Evolutionary conservation across 257 asterid species (phyloP).

Genomic region (Gentiana macrophylla): DNA sequence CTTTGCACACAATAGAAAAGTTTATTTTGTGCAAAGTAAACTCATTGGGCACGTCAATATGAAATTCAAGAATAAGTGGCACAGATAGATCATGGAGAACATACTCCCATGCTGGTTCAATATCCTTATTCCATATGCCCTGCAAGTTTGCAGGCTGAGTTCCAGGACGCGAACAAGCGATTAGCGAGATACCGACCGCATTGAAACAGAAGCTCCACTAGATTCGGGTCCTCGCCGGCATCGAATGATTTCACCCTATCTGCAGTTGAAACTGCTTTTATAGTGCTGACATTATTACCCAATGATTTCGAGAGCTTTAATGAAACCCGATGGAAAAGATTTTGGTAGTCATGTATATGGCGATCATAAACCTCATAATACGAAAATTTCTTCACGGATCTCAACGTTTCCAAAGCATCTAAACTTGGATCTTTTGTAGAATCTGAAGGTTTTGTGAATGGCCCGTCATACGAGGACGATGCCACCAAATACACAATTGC

Average conservation of each 20-base stretch:
- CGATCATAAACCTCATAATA: conserved; percentile 52
- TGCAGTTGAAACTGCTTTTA: conserved; percentile 27
- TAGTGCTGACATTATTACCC: conserved; percentile 2
- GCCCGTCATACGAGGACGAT: conserved; percentile 68
- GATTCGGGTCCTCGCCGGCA: conserved; percentile 58
- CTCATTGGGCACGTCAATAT: too few relatives aligned
- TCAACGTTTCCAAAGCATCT: conserved; percentile 33
- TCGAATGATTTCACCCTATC: conserved; percentile 51
- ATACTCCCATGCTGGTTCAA: conserved; percentile 74
- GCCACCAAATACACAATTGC: conserved; percentile 52
- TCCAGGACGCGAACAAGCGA: conserved; percentile 74
- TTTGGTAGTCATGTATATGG: conserved; percentile 62
- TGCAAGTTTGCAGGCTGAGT: conserved; percentile 69
- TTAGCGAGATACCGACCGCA: conserved; percentile 66
- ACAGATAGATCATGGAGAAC: conserved; percentile 12
- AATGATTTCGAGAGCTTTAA: conserved; percentile 40
- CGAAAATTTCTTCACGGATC: conserved; percentile 34
- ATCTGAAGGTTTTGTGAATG: conserved; percentile 46
- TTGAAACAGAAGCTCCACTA: conserved; percentile 69
- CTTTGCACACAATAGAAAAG: not conserved
- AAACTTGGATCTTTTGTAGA: conserved; percentile 43
- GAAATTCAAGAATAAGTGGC: not conserved
- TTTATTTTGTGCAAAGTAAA: too few relatives aligned
- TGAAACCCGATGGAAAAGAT: conserved; percentile 60
- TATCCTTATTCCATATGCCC: conserved; percentile 70